phyloP scores from a whole-genome alignment of 2,329 filamentous ascomycete genomes.

The Mycocentrospora acerina region DNA sequence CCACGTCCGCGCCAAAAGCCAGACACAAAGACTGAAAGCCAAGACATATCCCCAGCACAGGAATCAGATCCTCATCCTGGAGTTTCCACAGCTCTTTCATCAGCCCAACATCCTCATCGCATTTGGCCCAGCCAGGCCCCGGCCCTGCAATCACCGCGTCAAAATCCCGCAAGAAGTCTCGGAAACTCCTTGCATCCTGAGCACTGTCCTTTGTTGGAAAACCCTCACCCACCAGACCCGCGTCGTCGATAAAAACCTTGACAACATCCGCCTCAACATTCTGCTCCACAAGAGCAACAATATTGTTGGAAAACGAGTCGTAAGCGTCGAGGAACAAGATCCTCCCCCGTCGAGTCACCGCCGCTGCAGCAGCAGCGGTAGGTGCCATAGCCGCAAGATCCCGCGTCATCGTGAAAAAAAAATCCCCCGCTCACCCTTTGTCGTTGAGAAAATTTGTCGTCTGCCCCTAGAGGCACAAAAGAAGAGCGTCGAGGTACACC shows the following conservation, averaged over 20 bases:
- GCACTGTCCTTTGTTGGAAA: constrained; percentile 22
- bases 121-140: constrained; percentile 79
- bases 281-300: constrained; percentile 76
- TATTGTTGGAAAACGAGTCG: constrained; percentile 96
- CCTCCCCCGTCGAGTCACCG: constrained; percentile 34
- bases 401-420: too few relatives aligned
- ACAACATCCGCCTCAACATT: constrained; percentile 68
- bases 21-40: constrained; percentile 82
- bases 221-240: constrained; percentile 5
- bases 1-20: constrained; percentile 66
- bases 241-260: constrained; percentile 67
- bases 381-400: constrained; percentile 26
- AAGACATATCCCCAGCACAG: constrained; percentile 84
- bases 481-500: too few relatives aligned
- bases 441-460: too few relatives aligned
- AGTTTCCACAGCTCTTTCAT: constrained; percentile 77
- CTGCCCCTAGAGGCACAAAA: too few relatives aligned
- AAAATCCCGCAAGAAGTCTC: constrained; percentile 59
- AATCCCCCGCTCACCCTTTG: too few relatives aligned
- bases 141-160: constrained; percentile 89
- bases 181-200: constrained; percentile 18
- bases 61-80: constrained; percentile 60
- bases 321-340: constrained; percentile 94
- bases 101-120: constrained; percentile 75
- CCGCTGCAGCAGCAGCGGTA: too few relatives aligned